Evolutionary conservation across 1,284 basidiomycete species (phyloP).

Genomic region (Trametes sp.): DNA sequence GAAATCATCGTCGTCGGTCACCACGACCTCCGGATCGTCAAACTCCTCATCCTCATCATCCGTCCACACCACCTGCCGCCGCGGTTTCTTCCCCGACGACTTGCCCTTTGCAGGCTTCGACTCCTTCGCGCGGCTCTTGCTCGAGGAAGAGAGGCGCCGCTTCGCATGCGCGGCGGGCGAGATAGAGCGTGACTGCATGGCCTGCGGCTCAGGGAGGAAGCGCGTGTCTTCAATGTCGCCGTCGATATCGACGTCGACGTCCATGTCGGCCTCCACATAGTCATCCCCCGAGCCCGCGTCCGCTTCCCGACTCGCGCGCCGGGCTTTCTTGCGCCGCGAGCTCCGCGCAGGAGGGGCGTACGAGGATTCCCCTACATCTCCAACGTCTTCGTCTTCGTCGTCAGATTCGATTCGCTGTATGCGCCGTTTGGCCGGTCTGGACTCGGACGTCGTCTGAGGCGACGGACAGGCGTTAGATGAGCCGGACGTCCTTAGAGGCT

Average conservation of each 20-base stretch:
- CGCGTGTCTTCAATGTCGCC: conserved; percentile 34
- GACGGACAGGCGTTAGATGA: background rate
- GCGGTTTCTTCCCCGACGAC: conserved; percentile 25
- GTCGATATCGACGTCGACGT: conserved; percentile 38
- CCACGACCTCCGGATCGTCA: conserved; percentile 21
- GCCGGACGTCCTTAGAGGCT: background rate
- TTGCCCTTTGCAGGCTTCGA: conserved; percentile 24
- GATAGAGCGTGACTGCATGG: conserved; percentile 17
- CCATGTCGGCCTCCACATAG: conserved; percentile 32
- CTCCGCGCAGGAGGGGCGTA: conserved; percentile 14
- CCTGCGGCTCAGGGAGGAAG: conserved; percentile 26
- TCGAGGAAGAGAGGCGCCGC: conserved; percentile 18
- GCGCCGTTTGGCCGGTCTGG: conserved; percentile 30
- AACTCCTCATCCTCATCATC: conserved; percentile 35
- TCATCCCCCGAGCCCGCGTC: conserved; percentile 16
- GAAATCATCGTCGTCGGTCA: conserved; percentile 35
- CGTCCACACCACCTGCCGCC: conserved; percentile 33
- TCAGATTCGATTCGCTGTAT: conserved; percentile 33
- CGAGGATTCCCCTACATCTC: conserved; percentile 13
- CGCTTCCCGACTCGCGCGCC: conserved; percentile 12
- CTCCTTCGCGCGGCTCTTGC: conserved; percentile 23
- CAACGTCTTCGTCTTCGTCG: conserved; percentile 24
- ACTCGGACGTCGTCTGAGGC: conserved; percentile 20
- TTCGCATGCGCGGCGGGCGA: conserved; percentile 23
- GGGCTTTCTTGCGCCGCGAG: conserved; percentile 29